Percentiles rank a stretch among this genome's conserved stretches.
These are phyloP conservation scores for Wallacemonas sp. DNA, from an alignment of 208 protist genomes.

Conservation along the genomic window DNA sequence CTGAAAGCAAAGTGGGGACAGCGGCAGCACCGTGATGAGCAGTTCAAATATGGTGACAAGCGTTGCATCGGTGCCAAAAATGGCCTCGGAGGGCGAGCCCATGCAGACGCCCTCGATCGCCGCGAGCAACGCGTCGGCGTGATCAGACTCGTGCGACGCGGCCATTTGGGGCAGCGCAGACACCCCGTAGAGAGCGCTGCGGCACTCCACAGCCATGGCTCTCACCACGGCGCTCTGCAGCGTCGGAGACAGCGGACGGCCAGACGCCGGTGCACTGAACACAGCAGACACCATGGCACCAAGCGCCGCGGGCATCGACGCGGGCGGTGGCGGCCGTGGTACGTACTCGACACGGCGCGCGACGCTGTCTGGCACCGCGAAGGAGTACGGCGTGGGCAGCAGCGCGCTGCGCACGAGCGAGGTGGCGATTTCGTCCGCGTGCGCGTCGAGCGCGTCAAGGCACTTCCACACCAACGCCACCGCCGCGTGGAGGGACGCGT, in stretches of 20 bases:
- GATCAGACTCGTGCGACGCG: not conserved
- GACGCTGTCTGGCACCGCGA: constrained; percentile 18
- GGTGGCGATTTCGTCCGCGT: constrained; percentile 8
- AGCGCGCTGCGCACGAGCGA: constrained; percentile 30
- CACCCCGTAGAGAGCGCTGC: constrained; percentile 13
- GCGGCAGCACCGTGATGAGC: constrained; percentile 27
- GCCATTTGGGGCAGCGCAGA: not conserved
- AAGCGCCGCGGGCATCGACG: not conserved
- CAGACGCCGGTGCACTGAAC: not conserved
- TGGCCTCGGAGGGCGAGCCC: constrained; percentile 32
- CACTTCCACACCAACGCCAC: not conserved
- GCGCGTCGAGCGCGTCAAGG: not conserved
- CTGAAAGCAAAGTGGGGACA: constrained; percentile 45
- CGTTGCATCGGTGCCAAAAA: constrained; percentile 50
- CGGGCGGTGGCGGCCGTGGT: too few relatives aligned
- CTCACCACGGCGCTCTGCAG: not conserved
- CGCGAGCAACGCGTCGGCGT: constrained; percentile 7
- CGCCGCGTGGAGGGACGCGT: not conserved
- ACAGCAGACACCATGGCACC: not conserved
- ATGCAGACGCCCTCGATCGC: constrained; percentile 52
- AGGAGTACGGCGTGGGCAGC: constrained; percentile 10
- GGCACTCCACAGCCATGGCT: constrained; percentile 16
- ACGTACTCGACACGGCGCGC: not conserved
- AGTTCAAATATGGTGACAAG: constrained; percentile 40
- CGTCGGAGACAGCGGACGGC: not conserved